Conservation (phyloP, 805 yeast species). For the Ogataea ganodermae region DNA sequence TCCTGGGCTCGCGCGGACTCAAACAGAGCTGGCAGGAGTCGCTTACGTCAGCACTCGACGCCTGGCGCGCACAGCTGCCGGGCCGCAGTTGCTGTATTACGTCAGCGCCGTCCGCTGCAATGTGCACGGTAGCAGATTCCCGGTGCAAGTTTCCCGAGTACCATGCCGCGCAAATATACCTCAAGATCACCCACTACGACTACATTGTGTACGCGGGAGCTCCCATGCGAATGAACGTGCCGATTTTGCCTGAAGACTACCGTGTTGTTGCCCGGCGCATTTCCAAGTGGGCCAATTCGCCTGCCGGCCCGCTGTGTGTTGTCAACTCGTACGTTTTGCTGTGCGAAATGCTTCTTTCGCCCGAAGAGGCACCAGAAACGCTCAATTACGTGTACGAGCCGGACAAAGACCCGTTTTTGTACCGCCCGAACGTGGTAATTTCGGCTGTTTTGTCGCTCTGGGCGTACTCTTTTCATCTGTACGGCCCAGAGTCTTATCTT, state of each 20-base stretch:
- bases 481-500: slow-evolving; percentile 49
- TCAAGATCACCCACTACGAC: slow-evolving; percentile 69
- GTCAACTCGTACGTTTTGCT: slow-evolving; percentile 58
- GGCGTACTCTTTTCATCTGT: slow-evolving; percentile 46
- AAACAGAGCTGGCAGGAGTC: slow-evolving; percentile 61
- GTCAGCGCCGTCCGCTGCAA: not conserved
- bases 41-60: slow-evolving; percentile 62
- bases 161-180: slow-evolving; percentile 66
- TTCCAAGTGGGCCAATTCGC: slow-evolving; percentile 46
- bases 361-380: slow-evolving; percentile 29
- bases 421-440: slow-evolving; percentile 40
- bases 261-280: slow-evolving; percentile 48
- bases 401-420: slow-evolving; percentile 32
- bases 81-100: slow-evolving; percentile 25
- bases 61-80: slow-evolving; percentile 51
- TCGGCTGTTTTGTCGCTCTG: slow-evolving; percentile 44
- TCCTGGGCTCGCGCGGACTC: slow-evolving; percentile 39
- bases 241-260: slow-evolving; percentile 54
- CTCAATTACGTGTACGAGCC: slow-evolving; percentile 37
- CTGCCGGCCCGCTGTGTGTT: slow-evolving; percentile 49
- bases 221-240: slow-evolving; percentile 69
- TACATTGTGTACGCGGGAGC: slow-evolving; percentile 77
- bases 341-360: slow-evolving; percentile 53
- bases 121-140: slow-evolving; percentile 27
- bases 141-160: slow-evolving; percentile 62